phyloP scores from a whole-genome alignment of 768 basidiomycete species.

The Lentinula detonsa region DNA sequence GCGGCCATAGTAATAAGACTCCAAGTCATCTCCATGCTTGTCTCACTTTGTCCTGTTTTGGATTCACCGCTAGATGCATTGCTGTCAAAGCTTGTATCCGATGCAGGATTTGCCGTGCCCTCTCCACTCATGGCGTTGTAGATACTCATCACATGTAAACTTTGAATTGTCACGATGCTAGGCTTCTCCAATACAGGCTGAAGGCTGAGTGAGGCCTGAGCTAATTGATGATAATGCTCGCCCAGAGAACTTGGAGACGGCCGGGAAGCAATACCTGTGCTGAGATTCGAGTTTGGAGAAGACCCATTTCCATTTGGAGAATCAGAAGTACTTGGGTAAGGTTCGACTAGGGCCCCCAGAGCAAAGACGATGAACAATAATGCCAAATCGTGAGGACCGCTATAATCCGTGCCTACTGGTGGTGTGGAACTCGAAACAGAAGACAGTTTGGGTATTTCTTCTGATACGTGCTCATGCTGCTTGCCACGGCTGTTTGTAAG shows the following conservation, averaged over 20 bases:
- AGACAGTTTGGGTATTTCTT: neutral
- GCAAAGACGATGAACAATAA: conserved; percentile 47
- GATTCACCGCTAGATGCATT: neutral
- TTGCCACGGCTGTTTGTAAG: neutral
- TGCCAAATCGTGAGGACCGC: conserved; percentile 42
- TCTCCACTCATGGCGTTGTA: conserved; percentile 64
- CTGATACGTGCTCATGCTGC: neutral
- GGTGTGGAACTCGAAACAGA: conserved; percentile 8
- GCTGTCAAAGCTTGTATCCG: neutral
- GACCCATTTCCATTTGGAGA: neutral
- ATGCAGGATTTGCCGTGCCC: neutral
- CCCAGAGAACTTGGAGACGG: conserved; percentile 28
- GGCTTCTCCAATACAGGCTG: conserved; percentile 71
- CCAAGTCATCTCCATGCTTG: conserved; percentile 72
- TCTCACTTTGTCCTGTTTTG: conserved; percentile 50
- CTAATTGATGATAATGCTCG: conserved; percentile 63
- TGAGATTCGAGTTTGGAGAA: neutral
- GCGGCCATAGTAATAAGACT: conserved; percentile 57
- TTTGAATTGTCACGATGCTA: conserved; percentile 63
- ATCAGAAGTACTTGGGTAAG: conserved; percentile 15
- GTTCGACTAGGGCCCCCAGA: conserved; percentile 42
- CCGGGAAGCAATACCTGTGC: neutral
- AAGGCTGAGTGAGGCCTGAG: conserved; percentile 57
- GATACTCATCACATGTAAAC: conserved; percentile 60
- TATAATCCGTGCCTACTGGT: conserved; percentile 27